These are phyloP conservation scores for Exophiala oligosperma DNA, from an alignment of 2,329 filamentous ascomycete species.

Conservation along the genomic window DNA sequence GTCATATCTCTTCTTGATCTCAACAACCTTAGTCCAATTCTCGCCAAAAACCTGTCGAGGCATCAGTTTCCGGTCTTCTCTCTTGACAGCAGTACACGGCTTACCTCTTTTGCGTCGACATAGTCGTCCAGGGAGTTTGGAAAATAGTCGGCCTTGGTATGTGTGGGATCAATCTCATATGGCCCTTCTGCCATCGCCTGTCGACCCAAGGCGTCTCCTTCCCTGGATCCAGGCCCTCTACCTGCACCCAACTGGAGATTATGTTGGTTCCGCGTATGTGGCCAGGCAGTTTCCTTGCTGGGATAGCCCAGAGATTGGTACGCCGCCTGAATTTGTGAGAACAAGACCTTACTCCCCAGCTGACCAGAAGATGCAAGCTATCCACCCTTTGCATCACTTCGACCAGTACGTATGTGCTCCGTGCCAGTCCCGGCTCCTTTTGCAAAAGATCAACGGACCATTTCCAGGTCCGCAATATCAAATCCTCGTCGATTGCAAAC, in stretches of 20 bases:
- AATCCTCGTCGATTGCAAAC: conserved; percentile 3
- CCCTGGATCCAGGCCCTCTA: conserved; percentile 1
- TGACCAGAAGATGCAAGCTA: background rate
- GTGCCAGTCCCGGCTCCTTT: conserved; percentile 8
- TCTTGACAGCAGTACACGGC: background rate
- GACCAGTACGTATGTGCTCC: conserved; percentile 15
- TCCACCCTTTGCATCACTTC: conserved; percentile 17
- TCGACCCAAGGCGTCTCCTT: conserved; percentile 9
- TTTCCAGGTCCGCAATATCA: conserved; percentile 13
- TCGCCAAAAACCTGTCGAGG: too few species aligned
- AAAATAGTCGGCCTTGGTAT: conserved; percentile 13
- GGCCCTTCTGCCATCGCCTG: conserved; percentile 15
- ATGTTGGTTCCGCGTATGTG: conserved; percentile 15
- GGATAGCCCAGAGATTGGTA: conserved; percentile 16
- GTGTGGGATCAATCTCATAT: conserved; percentile 10
- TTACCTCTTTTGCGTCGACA: conserved; percentile 12
- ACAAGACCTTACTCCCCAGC: background rate
- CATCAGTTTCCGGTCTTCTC: too few species aligned
- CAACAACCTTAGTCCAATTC: too few species aligned
- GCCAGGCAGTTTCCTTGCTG: conserved; percentile 14
- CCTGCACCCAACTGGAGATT: conserved; percentile 18
- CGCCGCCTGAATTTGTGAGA: background rate
- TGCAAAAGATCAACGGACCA: conserved; percentile 12
- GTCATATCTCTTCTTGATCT: too few species aligned
- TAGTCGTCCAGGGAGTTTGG: conserved; percentile 14